phyloP scores from a whole-genome alignment of 2,329 filamentous ascomycete species.

The Macrophomina pseudophaseolina region DNA sequence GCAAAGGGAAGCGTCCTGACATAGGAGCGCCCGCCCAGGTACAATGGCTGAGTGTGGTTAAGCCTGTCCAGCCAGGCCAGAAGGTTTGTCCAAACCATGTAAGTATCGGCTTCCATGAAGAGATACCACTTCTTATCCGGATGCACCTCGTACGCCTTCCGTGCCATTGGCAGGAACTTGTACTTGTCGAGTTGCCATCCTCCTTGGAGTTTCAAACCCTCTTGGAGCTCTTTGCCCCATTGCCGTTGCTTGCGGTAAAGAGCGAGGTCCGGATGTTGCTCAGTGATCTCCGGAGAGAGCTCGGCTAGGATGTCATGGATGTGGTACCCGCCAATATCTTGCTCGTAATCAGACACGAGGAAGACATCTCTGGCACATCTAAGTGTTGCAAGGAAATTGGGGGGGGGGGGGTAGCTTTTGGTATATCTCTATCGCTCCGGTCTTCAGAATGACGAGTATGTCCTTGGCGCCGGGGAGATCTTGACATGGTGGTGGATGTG shows the following conservation, averaged over 20 bases:
- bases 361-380: constrained; percentile 61
- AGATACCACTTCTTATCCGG: constrained; percentile 46
- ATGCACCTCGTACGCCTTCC: constrained; percentile 50
- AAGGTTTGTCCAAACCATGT: constrained; percentile 45
- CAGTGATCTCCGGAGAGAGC: constrained; percentile 45
- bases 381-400: constrained; percentile 62
- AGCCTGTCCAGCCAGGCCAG: constrained; percentile 47
- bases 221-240: background rate
- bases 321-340: constrained; percentile 56
- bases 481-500: constrained; percentile 31
- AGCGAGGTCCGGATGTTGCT: constrained; percentile 56
- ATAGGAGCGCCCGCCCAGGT: constrained; percentile 46
- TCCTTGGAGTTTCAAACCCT: background rate
- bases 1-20: constrained; percentile 47
- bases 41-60: constrained; percentile 48
- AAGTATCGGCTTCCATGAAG: constrained; percentile 46
- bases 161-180: constrained; percentile 63
- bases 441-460: constrained; percentile 63
- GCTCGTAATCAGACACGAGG: constrained; percentile 64
- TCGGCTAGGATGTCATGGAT: constrained; percentile 56
- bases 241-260: constrained; percentile 55
- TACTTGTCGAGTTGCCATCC: constrained; percentile 62
- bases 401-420: constrained; percentile 63
- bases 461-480: constrained; percentile 51
- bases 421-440: constrained; percentile 63